A percentile compares a stretch with the other conserved stretches of the same genome.
These are phyloP conservation scores for Manihot esculenta DNA, from an alignment of 441 rosid genomes.

Conservation along the genomic window DNA sequence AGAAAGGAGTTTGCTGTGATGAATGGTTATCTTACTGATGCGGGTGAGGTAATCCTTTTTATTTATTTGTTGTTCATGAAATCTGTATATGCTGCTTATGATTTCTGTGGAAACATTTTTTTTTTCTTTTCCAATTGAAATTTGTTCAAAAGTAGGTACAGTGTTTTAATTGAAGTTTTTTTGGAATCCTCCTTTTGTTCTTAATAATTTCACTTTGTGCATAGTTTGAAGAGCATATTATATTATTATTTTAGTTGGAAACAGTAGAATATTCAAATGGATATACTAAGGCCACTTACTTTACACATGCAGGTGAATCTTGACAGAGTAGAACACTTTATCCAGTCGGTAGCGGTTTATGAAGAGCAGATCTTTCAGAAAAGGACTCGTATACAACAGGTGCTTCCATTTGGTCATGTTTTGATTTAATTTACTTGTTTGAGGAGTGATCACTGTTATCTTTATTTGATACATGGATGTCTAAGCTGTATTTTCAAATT, in stretches of 20 bases:
- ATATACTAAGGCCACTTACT: background rate
- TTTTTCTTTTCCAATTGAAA: background rate
- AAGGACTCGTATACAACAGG: constrained; percentile 91
- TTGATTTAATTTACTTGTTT: background rate
- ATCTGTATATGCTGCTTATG: background rate
- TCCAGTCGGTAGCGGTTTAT: constrained; percentile 73
- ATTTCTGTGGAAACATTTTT: background rate
- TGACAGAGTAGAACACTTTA: constrained; percentile 82
- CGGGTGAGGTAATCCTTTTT: constrained; percentile 82
- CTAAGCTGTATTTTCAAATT: background rate
- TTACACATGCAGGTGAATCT: constrained; percentile 53
- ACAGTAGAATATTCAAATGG: background rate
- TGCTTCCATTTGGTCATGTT: constrained; percentile 23
- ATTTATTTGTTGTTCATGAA: constrained; percentile 5
- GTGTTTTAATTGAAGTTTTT: background rate
- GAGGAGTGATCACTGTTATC: background rate
- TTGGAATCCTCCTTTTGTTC: background rate
- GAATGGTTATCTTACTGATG: constrained; percentile 98
- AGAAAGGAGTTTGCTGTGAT: constrained; percentile 81
- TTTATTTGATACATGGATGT: background rate
- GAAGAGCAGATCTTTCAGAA: constrained; percentile 98
- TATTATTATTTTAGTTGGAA: background rate
- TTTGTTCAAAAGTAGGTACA: background rate
- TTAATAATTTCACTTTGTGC: background rate
- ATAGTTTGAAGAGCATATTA: background rate